These are phyloP conservation scores for Termitomyces sp. DNA, from an alignment of 768 basidiomycete species.

Conservation along the genomic window DNA sequence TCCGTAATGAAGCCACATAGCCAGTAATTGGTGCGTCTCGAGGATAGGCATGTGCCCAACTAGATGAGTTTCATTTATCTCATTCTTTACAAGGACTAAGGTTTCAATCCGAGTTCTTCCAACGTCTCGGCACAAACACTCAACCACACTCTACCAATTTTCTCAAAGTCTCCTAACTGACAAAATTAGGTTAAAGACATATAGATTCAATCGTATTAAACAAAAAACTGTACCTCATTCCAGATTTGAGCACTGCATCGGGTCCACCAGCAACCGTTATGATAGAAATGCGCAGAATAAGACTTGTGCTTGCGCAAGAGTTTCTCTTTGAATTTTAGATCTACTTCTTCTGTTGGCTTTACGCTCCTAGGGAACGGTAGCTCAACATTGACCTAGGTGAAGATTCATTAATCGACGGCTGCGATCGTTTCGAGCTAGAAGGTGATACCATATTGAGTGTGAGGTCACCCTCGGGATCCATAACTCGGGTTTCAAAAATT, in stretches of 20 bases:
- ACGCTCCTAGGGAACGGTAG: slow-evolving; percentile 29
- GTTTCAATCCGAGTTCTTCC: slow-evolving; percentile 17
- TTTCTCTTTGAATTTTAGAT: slow-evolving; percentile 21
- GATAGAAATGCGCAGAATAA: slow-evolving; percentile 27
- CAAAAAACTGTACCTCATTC: slow-evolving; percentile 28
- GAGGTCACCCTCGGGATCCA: slow-evolving; percentile 59
- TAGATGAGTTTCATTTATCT: background rate
- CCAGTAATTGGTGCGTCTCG: background rate
- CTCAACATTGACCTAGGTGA: slow-evolving; percentile 32
- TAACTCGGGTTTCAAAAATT: slow-evolving; percentile 54
- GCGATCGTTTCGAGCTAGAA: background rate
- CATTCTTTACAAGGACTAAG: background rate
- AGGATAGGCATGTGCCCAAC: background rate
- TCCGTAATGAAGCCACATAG: background rate
- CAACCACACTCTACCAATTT: slow-evolving; percentile 29
- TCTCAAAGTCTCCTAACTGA: slow-evolving; percentile 38
- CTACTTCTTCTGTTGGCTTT: slow-evolving; percentile 15
- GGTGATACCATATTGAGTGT: slow-evolving; percentile 71
- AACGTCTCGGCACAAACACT: slow-evolving; percentile 27
- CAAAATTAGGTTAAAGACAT: background rate
- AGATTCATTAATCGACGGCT: background rate
- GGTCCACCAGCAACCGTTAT: slow-evolving; percentile 39
- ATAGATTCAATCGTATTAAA: background rate
- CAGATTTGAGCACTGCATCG: slow-evolving; percentile 42
- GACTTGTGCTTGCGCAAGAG: slow-evolving; percentile 29